Percentiles rank a stretch among this genome's conserved stretches.
Conservation (phyloP, 257 asterid species). For the Gentiana macrophylla region DNA sequence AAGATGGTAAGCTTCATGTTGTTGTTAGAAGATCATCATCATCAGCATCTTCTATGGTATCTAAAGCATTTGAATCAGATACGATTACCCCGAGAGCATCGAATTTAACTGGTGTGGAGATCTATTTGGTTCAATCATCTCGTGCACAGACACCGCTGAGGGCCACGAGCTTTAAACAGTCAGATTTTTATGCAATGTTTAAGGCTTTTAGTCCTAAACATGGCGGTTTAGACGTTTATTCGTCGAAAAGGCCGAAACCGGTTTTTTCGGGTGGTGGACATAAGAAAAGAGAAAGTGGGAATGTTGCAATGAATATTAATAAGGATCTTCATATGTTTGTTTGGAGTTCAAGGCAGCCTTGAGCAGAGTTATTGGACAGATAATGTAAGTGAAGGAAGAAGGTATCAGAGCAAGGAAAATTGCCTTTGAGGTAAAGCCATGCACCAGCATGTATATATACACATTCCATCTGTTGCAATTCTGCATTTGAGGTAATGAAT, state of each 20-base stretch:
- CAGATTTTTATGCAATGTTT: conserved; percentile 86
- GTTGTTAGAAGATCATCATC: conserved; percentile 49
- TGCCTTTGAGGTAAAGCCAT: no score
- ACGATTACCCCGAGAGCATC: conserved; percentile 75
- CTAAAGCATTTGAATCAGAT: conserved; percentile 32
- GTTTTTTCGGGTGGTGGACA: conserved; percentile 41
- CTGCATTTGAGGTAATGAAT: background rate
- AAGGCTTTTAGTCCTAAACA: conserved; percentile 79
- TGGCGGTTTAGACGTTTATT: conserved; percentile 54
- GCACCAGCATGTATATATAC: background rate
- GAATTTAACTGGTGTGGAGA: conserved; percentile 78
- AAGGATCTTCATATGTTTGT: conserved; percentile 91
- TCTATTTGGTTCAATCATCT: conserved; percentile 77
- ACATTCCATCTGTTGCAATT: no score
- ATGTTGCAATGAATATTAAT: conserved; percentile 15
- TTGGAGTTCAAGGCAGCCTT: conserved; percentile 87
- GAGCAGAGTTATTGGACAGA: no score
- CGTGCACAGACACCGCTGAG: conserved; percentile 71
- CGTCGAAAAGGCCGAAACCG: conserved; percentile 81
- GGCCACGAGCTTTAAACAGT: conserved; percentile 74
- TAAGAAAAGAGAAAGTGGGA: conserved; percentile 38
- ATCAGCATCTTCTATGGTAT: conserved; percentile 36
- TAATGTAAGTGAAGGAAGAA: no score
- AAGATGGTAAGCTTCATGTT: conserved; percentile 80
- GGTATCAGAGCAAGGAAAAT: no score